Percentiles rank a stretch among this genome's conserved stretches.
Evolutionary conservation across 148 eudicot genomes (phyloP).

Genomic region (Chenopodium berlandieri): DNA sequence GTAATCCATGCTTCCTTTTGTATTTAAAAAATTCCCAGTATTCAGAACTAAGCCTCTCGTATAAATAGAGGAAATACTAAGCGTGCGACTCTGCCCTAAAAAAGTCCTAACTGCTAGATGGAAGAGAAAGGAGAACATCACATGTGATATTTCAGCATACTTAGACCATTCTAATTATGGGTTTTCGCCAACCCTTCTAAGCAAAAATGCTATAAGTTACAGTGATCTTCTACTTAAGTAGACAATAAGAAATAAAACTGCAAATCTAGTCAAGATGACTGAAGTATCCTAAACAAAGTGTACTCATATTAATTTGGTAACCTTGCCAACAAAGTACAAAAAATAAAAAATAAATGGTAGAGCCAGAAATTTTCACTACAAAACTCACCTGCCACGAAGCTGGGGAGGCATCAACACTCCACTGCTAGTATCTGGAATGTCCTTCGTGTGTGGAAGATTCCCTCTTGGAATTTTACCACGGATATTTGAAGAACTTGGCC

Average conservation of each 20-base stretch:
- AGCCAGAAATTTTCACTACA: not conserved
- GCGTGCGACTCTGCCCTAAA: no score
- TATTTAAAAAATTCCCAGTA: no score
- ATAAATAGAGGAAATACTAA: no score
- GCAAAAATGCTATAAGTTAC: not conserved
- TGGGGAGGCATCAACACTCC: slow-evolving; percentile 83
- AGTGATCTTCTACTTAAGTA: no score
- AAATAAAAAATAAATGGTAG: not conserved
- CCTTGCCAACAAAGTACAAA: not conserved
- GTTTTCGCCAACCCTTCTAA: no score
- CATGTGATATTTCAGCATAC: no score
- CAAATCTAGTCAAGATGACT: not conserved
- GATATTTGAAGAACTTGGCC: slow-evolving; percentile 35
- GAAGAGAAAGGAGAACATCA: no score
- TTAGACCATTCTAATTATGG: no score
- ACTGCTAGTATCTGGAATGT: slow-evolving; percentile 62
- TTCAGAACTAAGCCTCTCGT: no score
- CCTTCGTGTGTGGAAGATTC: slow-evolving; percentile 55
- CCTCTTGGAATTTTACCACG: slow-evolving; percentile 77
- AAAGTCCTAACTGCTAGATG: no score
- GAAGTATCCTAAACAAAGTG: not conserved
- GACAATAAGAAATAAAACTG: not conserved
- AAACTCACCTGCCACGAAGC: slow-evolving; percentile 72
- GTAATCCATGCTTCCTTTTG: no score
- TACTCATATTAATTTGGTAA: not conserved